Percentiles rank a stretch among this genome's conserved stretches.
phyloP scores from a whole-genome alignment of 2,329 filamentous ascomycete genomes.

The Capronia coronata region DNA sequence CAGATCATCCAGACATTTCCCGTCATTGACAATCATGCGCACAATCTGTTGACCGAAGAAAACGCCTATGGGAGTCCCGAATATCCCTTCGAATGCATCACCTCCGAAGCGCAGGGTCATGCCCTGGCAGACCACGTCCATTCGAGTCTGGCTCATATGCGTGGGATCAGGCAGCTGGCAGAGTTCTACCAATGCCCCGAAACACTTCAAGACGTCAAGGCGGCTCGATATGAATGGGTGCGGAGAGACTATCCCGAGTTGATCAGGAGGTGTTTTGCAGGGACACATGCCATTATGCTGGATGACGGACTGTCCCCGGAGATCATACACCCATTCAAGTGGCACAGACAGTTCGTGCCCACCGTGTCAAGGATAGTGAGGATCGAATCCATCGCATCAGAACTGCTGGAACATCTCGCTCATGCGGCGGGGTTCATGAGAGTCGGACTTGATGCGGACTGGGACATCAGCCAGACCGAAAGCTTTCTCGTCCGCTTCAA shows the following conservation, averaged over 20 bases:
- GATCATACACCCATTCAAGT: conserved; percentile 53
- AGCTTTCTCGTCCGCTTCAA: conserved; percentile 38
- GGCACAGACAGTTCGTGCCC: conserved; percentile 60
- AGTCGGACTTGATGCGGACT: conserved; percentile 36
- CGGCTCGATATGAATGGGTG: conserved; percentile 44
- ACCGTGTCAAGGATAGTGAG: conserved; percentile 65
- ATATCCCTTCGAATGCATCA: conserved; percentile 55
- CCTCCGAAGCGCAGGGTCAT: conserved; percentile 64
- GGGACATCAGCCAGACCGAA: conserved; percentile 31
- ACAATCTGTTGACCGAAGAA: conserved; percentile 38
- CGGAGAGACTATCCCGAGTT: conserved; percentile 51
- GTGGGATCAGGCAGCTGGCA: conserved; percentile 63
- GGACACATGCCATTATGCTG: conserved; percentile 68
- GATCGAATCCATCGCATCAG: conserved; percentile 65
- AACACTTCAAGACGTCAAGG: conserved; percentile 55
- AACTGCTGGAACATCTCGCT: conserved; percentile 51
- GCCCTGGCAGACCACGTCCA: conserved; percentile 55
- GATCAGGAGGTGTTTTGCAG: conserved; percentile 58
- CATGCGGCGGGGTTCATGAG: conserved; percentile 37
- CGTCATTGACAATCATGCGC: conserved; percentile 45
- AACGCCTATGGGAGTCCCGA: conserved; percentile 29
- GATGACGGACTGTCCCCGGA: conserved; percentile 63
- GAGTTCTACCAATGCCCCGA: conserved; percentile 56
- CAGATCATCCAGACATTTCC: conserved; percentile 37
- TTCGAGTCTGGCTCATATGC: conserved; percentile 61